A percentile compares a stretch with the other conserved stretches of the same genome.
Evolutionary conservation across 1,139 yeast genomes (phyloP).

Genomic region (Taiozyma sp.): DNA sequence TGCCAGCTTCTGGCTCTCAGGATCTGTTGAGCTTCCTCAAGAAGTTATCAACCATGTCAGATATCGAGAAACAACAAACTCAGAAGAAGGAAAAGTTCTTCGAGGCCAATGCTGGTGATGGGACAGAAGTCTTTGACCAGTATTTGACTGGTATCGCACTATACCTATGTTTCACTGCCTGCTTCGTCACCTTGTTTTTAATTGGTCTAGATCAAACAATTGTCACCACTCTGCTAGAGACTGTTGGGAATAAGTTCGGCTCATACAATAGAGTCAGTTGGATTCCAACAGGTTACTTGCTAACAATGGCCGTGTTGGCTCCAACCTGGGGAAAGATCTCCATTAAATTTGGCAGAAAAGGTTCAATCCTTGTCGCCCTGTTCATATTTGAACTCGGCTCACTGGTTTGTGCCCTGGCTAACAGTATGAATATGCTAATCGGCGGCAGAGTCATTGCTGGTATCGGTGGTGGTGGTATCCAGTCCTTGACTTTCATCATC

Average conservation of each 20-base stretch:
- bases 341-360: slow-evolving; percentile 56
- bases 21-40: background rate
- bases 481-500: slow-evolving; percentile 52
- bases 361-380: slow-evolving; percentile 44
- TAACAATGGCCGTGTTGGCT: slow-evolving; percentile 54
- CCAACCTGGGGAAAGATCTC: slow-evolving; percentile 60
- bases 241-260: slow-evolving; percentile 48
- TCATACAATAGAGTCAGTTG: slow-evolving; percentile 54
- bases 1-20: background rate
- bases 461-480: slow-evolving; percentile 68
- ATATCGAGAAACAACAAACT: slow-evolving; percentile 8
- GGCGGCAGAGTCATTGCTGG: slow-evolving; percentile 72
- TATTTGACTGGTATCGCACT: slow-evolving; percentile 40
- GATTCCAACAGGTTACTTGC: slow-evolving; percentile 54
- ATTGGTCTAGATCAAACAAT: slow-evolving; percentile 71
- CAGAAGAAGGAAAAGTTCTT: slow-evolving; percentile 1
- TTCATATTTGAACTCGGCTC: slow-evolving; percentile 59
- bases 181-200: slow-evolving; percentile 46
- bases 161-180: slow-evolving; percentile 38
- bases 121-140: slow-evolving; percentile 44
- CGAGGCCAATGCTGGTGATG: slow-evolving; percentile 47
- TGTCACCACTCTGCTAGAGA: slow-evolving; percentile 51
- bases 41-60: background rate
- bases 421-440: slow-evolving; percentile 53
- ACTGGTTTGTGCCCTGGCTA: slow-evolving; percentile 52